A percentile compares a stretch with the other conserved stretches of the same genome.
Evolutionary conservation across 495 filamentous ascomycete genomes (phyloP).

Genomic region (Delitschia confertaspora): DNA sequence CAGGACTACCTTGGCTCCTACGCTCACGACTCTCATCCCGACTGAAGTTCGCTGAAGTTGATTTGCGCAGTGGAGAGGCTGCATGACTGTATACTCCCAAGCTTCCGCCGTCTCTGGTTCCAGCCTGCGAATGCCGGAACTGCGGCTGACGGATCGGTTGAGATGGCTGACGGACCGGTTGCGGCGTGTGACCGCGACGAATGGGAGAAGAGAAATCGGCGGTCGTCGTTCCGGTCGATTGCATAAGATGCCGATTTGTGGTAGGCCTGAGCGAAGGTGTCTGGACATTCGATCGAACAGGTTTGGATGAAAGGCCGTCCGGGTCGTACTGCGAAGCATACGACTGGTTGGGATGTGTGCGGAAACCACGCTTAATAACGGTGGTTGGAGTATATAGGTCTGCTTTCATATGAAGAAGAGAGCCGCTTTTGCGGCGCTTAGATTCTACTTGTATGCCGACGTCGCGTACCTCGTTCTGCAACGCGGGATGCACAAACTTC

Average conservation of each 20-base stretch:
- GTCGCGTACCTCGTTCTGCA: constrained; percentile 72
- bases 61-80: constrained; percentile 18
- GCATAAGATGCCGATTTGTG: constrained; percentile 29
- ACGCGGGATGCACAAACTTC: constrained; percentile 87
- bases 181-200: constrained; percentile 31
- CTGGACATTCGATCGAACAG: constrained; percentile 6
- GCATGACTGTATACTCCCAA: constrained; percentile 28
- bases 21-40: constrained; percentile 9
- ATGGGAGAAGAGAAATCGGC: constrained; percentile 47
- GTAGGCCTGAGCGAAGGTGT: constrained; percentile 23
- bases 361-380: constrained; percentile 70
- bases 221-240: constrained; percentile 27
- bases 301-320: constrained; percentile 38
- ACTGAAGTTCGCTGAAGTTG: constrained; percentile 18
- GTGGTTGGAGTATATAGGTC: constrained; percentile 69
- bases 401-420: constrained; percentile 43
- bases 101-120: constrained; percentile 62
- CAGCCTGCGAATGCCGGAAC: constrained; percentile 20
- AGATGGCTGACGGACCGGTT: constrained; percentile 51
- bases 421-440: constrained; percentile 27
- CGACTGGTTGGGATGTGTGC: constrained; percentile 79
- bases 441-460: constrained; percentile 59
- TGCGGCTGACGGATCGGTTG: too few species aligned
- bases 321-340: constrained; percentile 73
- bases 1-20: background rate